Percentiles rank a stretch among this genome's conserved stretches.
These are phyloP conservation scores for Podila verticillata DNA, from an alignment of 192 early-diverging fungal species.

Conservation along the genomic window DNA sequence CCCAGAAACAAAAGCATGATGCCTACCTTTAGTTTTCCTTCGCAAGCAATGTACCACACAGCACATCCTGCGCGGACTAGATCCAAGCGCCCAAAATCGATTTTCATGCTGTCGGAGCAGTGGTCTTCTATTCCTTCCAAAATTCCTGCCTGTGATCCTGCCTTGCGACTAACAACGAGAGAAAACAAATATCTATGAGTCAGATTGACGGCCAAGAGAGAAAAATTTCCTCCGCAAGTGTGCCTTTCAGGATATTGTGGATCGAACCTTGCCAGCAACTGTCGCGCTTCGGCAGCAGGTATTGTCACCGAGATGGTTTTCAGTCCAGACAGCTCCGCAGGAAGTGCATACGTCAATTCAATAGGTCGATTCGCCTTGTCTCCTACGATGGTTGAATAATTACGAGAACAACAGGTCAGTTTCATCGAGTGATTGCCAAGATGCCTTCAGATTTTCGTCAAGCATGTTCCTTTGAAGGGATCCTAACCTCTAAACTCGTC, in stretches of 20 bases:
- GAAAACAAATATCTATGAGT: not conserved
- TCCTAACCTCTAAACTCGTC: constrained; percentile 2
- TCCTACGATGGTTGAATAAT: not conserved
- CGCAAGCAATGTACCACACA: constrained; percentile 42
- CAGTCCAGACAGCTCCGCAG: not conserved
- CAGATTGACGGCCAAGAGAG: not conserved
- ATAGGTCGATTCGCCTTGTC: constrained; percentile 1
- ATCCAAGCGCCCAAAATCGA: constrained; percentile 35
- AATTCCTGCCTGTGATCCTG: constrained; percentile 9
- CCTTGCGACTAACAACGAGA: constrained; percentile 5
- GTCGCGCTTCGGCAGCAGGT: not conserved
- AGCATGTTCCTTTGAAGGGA: no score
- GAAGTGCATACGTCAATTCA: constrained; percentile 2
- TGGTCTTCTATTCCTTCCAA: constrained; percentile 39
- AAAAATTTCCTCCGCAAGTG: not conserved
- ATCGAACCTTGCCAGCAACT: constrained; percentile 1
- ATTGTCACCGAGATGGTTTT: not conserved
- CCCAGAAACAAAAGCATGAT: not conserved
- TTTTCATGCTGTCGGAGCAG: constrained; percentile 29
- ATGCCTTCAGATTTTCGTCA: not conserved
- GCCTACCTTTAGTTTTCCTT: constrained; percentile 42
- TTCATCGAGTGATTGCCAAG: no score
- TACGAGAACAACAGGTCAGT: no score
- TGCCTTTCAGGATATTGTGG: not conserved
- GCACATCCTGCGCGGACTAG: constrained; percentile 31